phyloP scores from a whole-genome alignment of 202 grass and related monocot species.

The Schoenoplectus triqueter region DNA sequence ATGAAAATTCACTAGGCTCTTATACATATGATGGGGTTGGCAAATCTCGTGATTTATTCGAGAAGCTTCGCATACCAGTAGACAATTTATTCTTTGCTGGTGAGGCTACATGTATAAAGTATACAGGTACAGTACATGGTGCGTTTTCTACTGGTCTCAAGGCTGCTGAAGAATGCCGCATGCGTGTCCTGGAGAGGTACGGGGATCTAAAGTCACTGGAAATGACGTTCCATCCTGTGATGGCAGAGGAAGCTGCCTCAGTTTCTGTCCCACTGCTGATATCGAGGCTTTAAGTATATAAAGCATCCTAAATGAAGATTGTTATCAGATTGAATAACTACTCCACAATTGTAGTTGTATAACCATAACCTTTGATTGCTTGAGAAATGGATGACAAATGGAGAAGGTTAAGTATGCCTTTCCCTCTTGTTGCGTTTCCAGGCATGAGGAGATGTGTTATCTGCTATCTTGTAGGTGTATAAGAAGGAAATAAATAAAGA shows the following conservation, averaged over 20 bases:
- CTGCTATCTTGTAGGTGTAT: background rate
- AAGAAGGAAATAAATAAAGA: constrained; percentile 32
- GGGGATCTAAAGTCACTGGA: constrained; percentile 71
- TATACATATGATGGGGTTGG: constrained; percentile 92
- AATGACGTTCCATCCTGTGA: constrained; percentile 63
- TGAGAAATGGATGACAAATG: constrained; percentile 9
- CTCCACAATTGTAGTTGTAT: constrained; percentile 15
- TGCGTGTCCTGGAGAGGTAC: constrained; percentile 85
- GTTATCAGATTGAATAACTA: background rate
- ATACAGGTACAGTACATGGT: constrained; percentile 84
- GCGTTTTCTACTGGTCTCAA: constrained; percentile 88
- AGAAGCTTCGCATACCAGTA: constrained; percentile 86
- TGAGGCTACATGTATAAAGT: constrained; percentile 86
- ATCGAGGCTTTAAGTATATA: constrained; percentile 63
- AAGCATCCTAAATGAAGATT: background rate
- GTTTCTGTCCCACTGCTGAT: constrained; percentile 86
- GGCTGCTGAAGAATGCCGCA: constrained; percentile 86
- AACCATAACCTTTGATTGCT: constrained; percentile 34
- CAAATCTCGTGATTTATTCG: constrained; percentile 68
- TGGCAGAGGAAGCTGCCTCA: constrained; percentile 60
- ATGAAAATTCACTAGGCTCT: constrained; percentile 85
- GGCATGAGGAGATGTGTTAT: constrained; percentile 33
- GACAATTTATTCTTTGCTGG: constrained; percentile 98
- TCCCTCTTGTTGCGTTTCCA: constrained; percentile 15
- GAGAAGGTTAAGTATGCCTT: background rate